Conservation (phyloP, 805 yeast genomes). For the Candida silvicultrix region DNA sequence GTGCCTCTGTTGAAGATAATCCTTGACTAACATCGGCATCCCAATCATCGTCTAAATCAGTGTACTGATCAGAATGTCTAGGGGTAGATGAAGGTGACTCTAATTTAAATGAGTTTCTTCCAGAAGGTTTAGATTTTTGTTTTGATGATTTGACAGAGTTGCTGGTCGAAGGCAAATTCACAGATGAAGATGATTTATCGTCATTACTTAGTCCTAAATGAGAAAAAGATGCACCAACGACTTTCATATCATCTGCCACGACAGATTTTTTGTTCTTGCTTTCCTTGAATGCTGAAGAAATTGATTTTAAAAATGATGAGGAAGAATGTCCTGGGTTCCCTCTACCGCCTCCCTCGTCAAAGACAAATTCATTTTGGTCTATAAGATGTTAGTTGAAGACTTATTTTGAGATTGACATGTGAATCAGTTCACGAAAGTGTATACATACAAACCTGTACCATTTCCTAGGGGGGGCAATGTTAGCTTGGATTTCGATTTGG, state of each 20-base stretch:
- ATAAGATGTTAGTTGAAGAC: not conserved
- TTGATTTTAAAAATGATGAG: slow-evolving; percentile 20
- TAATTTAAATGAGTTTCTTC: slow-evolving; percentile 7
- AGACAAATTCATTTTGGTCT: slow-evolving; percentile 50
- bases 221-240: slow-evolving; percentile 52
- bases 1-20: slow-evolving; percentile 15
- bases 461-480: slow-evolving; percentile 24
- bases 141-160: slow-evolving; percentile 4
- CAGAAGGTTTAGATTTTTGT: slow-evolving; percentile 4
- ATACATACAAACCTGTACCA: slow-evolving; percentile 28
- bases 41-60: slow-evolving; percentile 90
- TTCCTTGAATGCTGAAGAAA: slow-evolving; percentile 22
- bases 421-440: not conserved
- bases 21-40: slow-evolving; percentile 62
- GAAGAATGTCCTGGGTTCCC: slow-evolving; percentile 50
- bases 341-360: slow-evolving; percentile 63
- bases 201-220: slow-evolving; percentile 37
- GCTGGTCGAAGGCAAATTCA: slow-evolving; percentile 9
- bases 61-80: slow-evolving; percentile 34
- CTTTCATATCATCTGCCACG: slow-evolving; percentile 28
- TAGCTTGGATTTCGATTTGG: no score
- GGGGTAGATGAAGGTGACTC: slow-evolving; percentile 14
- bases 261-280: slow-evolving; percentile 18
- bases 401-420: not conserved
- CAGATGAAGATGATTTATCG: slow-evolving; percentile 6